Percentiles rank a stretch among this genome's conserved stretches.
Conservation (phyloP, 208 protist species). For the Phytomonas serpens region DNA sequence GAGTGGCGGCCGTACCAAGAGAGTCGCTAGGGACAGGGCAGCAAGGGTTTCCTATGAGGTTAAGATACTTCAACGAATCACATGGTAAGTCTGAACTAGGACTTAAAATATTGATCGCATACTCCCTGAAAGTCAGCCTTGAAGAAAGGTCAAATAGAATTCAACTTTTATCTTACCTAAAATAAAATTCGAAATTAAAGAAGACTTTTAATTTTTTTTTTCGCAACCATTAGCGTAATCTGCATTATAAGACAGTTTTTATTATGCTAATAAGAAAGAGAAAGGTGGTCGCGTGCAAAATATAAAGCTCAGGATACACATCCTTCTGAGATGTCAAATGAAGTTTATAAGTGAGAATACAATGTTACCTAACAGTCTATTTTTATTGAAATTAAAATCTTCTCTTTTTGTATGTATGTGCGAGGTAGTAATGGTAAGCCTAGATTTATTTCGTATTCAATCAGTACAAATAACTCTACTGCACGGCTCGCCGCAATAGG, state of each 20-base stretch:
- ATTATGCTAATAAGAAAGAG: neutral
- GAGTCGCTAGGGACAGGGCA: constrained; percentile 7
- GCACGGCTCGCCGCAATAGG: neutral
- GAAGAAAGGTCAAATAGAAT: neutral
- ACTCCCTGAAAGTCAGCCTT: neutral
- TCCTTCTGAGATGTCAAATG: neutral
- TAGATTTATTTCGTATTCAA: neutral
- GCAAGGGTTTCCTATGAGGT: constrained; percentile 48
- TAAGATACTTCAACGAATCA: constrained; percentile 35
- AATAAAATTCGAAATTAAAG: constrained; percentile 8
- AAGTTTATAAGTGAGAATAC: neutral
- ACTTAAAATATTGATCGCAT: constrained; percentile 14
- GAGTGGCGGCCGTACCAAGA: neutral
- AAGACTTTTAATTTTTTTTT: neutral
- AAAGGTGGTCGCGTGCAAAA: neutral
- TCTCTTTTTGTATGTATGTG: neutral
- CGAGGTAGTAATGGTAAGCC: neutral
- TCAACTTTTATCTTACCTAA: neutral
- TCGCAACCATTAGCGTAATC: neutral
- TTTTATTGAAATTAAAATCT: neutral
- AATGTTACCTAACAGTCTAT: neutral
- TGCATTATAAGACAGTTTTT: neutral
- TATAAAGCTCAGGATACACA: neutral
- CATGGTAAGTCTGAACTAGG: constrained; percentile 41
- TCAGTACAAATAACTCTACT: neutral